Evolutionary conservation across 768 basidiomycete species (phyloP).

Genomic region (Jaapia argillacea): DNA sequence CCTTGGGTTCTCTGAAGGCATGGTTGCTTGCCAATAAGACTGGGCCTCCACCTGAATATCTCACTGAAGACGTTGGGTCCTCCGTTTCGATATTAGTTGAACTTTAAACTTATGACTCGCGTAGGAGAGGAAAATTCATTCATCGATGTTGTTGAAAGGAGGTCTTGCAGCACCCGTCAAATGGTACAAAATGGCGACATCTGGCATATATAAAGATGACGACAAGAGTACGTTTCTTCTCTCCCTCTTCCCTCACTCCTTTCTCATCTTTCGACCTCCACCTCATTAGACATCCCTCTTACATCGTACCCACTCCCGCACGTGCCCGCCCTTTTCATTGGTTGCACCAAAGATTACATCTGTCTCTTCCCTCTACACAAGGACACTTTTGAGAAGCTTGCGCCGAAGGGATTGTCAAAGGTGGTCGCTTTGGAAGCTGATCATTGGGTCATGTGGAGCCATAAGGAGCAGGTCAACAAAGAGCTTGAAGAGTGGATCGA

Average conservation of each 20-base stretch:
- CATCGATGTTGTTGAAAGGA: too few species aligned
- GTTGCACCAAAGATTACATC: slow-evolving; percentile 24
- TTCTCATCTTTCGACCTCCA: too few species aligned
- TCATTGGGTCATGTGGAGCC: slow-evolving; percentile 28
- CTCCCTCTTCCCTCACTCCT: slow-evolving; percentile 9
- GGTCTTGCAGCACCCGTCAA: slow-evolving; percentile 23
- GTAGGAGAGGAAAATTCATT: too few species aligned
- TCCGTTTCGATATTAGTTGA: neutral
- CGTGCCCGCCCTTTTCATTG: slow-evolving; percentile 27
- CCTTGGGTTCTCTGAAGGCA: slow-evolving; percentile 22
- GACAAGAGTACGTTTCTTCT: slow-evolving; percentile 19
- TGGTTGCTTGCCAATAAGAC: slow-evolving; percentile 19
- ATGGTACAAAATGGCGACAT: slow-evolving; percentile 25
- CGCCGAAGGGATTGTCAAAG: slow-evolving; percentile 17
- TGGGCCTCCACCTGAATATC: slow-evolving; percentile 18
- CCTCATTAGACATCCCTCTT: too few species aligned
- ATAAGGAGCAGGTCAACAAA: slow-evolving; percentile 22
- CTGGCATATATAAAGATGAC: slow-evolving; percentile 18
- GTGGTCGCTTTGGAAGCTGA: slow-evolving; percentile 24
- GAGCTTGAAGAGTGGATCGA: neutral
- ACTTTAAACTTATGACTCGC: too few species aligned
- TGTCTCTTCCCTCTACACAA: slow-evolving; percentile 17
- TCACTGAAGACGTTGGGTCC: slow-evolving; percentile 18
- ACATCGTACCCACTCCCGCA: too few species aligned
- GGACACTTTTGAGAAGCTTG: slow-evolving; percentile 16